Evolutionary conservation across 441 rosid species (phyloP).

Genomic region (Gossypium aridum): DNA sequence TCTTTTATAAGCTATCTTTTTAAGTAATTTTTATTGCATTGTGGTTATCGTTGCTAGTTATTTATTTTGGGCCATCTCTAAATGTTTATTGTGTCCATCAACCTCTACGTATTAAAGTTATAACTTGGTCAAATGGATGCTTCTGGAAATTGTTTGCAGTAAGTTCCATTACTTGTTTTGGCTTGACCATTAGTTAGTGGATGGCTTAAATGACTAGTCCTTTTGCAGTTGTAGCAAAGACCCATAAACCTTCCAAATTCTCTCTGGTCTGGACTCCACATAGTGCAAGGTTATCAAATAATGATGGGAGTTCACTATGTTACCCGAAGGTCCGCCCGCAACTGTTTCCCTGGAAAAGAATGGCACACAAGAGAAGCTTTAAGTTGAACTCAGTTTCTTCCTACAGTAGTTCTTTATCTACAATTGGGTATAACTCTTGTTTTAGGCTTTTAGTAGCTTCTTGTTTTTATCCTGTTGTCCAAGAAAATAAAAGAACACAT

Average conservation of each 20-base stretch:
- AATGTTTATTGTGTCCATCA: background rate
- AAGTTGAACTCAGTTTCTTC: constrained; percentile 35
- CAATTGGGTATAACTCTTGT: constrained; percentile 50
- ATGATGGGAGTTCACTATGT: constrained; percentile 21
- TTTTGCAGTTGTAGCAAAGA: constrained; percentile 41
- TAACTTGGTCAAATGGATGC: background rate
- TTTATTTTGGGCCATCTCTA: background rate
- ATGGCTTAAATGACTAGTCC: constrained; percentile 9
- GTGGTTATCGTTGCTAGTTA: background rate
- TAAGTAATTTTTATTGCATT: background rate
- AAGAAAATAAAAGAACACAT: constrained; percentile 13
- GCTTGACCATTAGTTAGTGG: background rate
- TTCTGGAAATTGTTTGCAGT: constrained; percentile 6
- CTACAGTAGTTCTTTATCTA: constrained; percentile 38
- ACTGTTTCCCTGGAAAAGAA: constrained; percentile 91
- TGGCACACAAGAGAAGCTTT: constrained; percentile 54
- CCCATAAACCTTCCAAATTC: constrained; percentile 46
- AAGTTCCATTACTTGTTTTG: constrained; percentile 11
- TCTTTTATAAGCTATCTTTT: background rate
- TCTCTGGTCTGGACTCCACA: constrained; percentile 76
- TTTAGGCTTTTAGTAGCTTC: constrained; percentile 16
- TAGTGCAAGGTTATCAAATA: constrained; percentile 34
- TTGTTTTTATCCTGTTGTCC: constrained; percentile 12
- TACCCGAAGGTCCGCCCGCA: constrained; percentile 54
- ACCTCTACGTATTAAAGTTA: background rate